A percentile compares a stretch with the other conserved stretches of the same genome.
Evolutionary conservation across 192 early-diverging fungal species (phyloP).

Genomic region (Backusella luteola): DNA sequence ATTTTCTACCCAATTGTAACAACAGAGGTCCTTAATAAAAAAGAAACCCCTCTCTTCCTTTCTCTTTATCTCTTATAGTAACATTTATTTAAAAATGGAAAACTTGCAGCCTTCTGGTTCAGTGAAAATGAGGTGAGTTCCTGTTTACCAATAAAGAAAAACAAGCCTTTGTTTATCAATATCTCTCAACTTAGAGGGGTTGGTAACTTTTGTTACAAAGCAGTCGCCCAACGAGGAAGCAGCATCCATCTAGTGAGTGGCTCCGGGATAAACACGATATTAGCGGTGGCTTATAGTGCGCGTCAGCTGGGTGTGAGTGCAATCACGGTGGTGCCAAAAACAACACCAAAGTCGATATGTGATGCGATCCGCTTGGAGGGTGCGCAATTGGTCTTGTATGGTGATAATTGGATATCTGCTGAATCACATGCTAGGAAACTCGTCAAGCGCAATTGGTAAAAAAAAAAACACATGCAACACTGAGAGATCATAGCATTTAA

Average conservation of each 20-base stretch:
- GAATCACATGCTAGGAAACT: constrained; percentile 42
- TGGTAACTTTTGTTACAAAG: constrained; percentile 57
- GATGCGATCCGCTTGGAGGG: constrained; percentile 62
- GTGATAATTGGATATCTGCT: constrained; percentile 50
- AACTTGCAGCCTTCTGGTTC: constrained; percentile 75
- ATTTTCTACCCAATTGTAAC: neutral
- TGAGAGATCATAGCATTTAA: neutral
- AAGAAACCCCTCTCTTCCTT: neutral
- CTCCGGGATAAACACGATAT: constrained; percentile 62
- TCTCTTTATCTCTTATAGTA: constrained; percentile 33
- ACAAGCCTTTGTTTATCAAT: too few species aligned
- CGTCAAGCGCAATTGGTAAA: constrained; percentile 47
- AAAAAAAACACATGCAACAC: neutral
- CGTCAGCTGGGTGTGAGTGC: constrained; percentile 56
- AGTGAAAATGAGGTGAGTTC: constrained; percentile 64
- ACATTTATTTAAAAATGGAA: constrained; percentile 75
- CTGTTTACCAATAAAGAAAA: neutral
- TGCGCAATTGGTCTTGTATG: constrained; percentile 47
- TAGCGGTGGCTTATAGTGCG: constrained; percentile 67
- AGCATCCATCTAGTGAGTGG: constrained; percentile 54
- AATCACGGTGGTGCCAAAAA: constrained; percentile 57
- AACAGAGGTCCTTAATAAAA: neutral
- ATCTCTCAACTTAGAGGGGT: constrained; percentile 47
- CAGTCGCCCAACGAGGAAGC: constrained; percentile 42
- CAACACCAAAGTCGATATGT: constrained; percentile 43